phyloP scores from a whole-genome alignment of 306 rosid species.

The Castanea mollissima region DNA sequence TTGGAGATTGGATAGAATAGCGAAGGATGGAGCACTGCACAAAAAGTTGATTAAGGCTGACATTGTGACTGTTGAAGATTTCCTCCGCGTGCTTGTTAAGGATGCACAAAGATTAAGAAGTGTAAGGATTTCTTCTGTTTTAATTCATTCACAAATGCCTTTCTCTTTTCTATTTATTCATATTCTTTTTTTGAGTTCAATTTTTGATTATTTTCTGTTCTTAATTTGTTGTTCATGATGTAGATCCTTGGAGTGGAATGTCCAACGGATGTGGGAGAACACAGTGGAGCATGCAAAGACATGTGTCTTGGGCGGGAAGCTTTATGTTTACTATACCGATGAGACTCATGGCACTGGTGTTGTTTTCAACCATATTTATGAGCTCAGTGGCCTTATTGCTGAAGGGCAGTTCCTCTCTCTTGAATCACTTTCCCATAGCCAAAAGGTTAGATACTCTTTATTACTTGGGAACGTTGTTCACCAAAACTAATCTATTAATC shows the following conservation, averaged over 20 bases:
- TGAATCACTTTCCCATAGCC: slow-evolving; percentile 67
- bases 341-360: slow-evolving; percentile 47
- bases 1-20: slow-evolving; percentile 86
- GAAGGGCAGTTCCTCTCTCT: slow-evolving; percentile 66
- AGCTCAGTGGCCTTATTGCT: slow-evolving; percentile 74
- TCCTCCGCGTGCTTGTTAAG: slow-evolving; percentile 66
- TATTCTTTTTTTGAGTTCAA: not conserved
- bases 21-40: slow-evolving; percentile 89
- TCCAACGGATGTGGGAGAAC: slow-evolving; percentile 93
- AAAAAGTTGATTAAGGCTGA: slow-evolving; percentile 58
- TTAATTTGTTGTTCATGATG: slow-evolving; percentile 8
- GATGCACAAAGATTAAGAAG: slow-evolving; percentile 76
- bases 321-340: slow-evolving; percentile 70
- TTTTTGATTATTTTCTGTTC: not conserved
- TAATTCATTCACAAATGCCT: not conserved
- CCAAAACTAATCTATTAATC: not conserved
- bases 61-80: slow-evolving; percentile 71
- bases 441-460: slow-evolving; percentile 51
- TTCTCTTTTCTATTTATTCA: slow-evolving; percentile 7
- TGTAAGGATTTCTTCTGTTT: slow-evolving; percentile 42
- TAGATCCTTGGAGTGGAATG: slow-evolving; percentile 87
- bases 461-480: not conserved
- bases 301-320: slow-evolving; percentile 74
- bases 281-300: slow-evolving; percentile 94
- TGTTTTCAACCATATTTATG: slow-evolving; percentile 82